Conservation (phyloP, 2,329 filamentous ascomycete species). For the Aspergillus luchuensis region DNA sequence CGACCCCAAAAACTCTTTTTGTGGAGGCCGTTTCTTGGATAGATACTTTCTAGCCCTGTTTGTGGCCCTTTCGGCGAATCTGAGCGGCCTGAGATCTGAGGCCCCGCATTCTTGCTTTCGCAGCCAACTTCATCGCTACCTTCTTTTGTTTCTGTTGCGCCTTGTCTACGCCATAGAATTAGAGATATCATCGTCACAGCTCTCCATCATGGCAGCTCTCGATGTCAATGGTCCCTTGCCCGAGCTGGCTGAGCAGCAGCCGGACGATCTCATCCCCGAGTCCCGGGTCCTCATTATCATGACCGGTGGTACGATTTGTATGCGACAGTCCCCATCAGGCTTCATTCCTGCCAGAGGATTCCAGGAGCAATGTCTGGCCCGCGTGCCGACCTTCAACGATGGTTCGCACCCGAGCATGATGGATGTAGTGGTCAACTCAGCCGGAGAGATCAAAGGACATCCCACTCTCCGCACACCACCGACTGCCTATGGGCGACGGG, state of each 20-base stretch:
- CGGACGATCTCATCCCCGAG: conserved; percentile 57
- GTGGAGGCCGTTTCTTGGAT: background rate
- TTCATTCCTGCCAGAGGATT: conserved; percentile 80
- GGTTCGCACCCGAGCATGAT: conserved; percentile 59
- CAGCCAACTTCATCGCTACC: background rate
- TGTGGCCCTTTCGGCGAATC: background rate
- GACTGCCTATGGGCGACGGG: conserved; percentile 76
- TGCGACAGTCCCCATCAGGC: conserved; percentile 78
- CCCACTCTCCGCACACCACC: conserved; percentile 76
- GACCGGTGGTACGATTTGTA: conserved; percentile 81
- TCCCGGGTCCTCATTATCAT: conserved; percentile 86
- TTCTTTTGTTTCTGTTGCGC: background rate
- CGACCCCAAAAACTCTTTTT: background rate
- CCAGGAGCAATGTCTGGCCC: conserved; percentile 77
- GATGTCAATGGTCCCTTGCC: conserved; percentile 25
- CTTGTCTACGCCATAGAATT: background rate
- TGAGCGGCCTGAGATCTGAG: background rate
- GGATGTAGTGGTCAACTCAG: conserved; percentile 57
- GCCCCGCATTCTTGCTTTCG: conserved; percentile 5
- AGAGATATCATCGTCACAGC: background rate
- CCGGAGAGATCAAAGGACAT: conserved; percentile 54
- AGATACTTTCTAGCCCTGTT: background rate
- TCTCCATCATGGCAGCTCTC: conserved; percentile 24
- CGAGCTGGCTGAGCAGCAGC: conserved; percentile 23
- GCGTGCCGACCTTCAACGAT: conserved; percentile 84